Evolutionary conservation across 2,329 filamentous ascomycete genomes (phyloP), one percentile per base, ranked within the genome.

Genomic region (Fusarium sp.): DNA sequence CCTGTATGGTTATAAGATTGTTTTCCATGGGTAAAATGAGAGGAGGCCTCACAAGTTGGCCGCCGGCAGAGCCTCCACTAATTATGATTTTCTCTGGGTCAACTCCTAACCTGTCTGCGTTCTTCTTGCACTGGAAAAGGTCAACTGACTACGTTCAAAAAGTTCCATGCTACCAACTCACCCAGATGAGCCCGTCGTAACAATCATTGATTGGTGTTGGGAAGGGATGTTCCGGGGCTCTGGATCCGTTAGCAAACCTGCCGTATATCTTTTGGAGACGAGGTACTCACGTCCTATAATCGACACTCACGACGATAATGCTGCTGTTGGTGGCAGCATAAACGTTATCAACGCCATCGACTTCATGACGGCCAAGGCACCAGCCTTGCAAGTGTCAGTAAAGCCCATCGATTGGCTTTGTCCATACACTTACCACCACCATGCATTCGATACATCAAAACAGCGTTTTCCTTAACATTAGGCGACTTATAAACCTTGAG

Each of bases 381-480:
- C 74, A 76, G 18, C 75, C 75, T 64, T 49, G 18, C 10, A 54
- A 18, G 12, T 9, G 49, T 54, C 49, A 54, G 23, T 10, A n/a
- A 38, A 18, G 23, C 23, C 38, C 19, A 14, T 39, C 19, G 4
- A 54, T 25, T 12, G 12, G 19, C 8, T 27, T 18, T 3, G 23
- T 12, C 10, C 7, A n/a, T 10, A 21, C 57, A 18, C 67, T 23
- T 62, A 76, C 74, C 74, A 37, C 75, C 75, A 10, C 76, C 76
- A 14, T 78, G 76, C 62, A 78, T 77, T 7, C 70, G 63, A 37
- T 73, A 70, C 73, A 77, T 76, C 4, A 78, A 27, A 21, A 68
- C 59, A 9, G 75, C 76, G 33, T 72, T 45, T 1, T 25, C 23
- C 0, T 46, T 38, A 2, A 69, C 66, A 7, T 66, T 65, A 0